Evolutionary conservation across 352 stramenopile genomes (phyloP), one percentile per base, ranked within the genome.

Genomic region (Saprolegnia diclina): DNA sequence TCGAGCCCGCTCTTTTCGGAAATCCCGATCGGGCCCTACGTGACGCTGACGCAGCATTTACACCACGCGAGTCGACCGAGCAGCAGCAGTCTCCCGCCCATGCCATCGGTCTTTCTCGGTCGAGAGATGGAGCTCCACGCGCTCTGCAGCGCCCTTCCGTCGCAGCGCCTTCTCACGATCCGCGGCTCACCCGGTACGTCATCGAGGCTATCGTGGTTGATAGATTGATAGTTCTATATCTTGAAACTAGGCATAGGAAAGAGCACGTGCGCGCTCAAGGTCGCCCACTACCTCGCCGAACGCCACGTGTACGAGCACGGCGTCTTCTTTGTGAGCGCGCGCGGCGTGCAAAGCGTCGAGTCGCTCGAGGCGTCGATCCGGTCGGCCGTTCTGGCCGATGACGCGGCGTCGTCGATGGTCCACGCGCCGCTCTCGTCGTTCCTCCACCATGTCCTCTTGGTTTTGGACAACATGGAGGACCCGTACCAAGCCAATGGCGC

Each of bases 381-480:
- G 62, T 85, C 76, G 44, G 68, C 82, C 0, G 44, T 92, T 26
- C 88, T 88, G 18, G 79, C 79, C 4, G 82, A 91, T 52, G 79
- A 78, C 24, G 81, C 52, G 78, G 4, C 79, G 76, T 0, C 50
- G 24, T n/a, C 35, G 38, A 11, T 7, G 9, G 52, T 65, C 5
- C 19, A 65, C n/a, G 52, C 55, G 40, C 79, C 80, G 26, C 74
- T 92, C 4, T 71, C 87, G 45, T 76, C 87, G 65, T 65, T 79
- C 5, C 73, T 92, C 4, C 59, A 75, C 1, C 81, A 91, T 13
- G 71, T 88, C 62, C 69, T 92, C 56, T 68, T 92, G 18, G 79
- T 92, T 42, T 77, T 92, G 73, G 85, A 92, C 75, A 90, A 92
- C 72, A 89, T 91, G 80, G 82, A 92, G 65, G 85, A 92, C 56